Base-by-base conservation (phyloP, 495 filamentous ascomycete species). In the Paragyromitra xinjiangensis region DNA sequence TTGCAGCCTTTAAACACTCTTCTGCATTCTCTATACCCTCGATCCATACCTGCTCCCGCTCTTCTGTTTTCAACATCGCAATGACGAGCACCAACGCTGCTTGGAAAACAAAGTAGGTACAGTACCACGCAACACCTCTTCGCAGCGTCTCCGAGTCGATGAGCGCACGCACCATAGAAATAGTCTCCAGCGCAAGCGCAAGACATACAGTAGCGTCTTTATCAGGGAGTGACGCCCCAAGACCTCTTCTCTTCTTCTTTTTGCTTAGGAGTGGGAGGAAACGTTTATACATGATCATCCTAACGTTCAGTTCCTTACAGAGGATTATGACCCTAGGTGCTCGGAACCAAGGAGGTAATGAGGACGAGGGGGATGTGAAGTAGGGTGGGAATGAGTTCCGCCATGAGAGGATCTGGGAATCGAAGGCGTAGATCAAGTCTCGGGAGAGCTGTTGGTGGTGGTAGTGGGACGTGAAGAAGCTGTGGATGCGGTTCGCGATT, bases 101-200 rank as follows among this genome's bases (percentile, higher is more conserved):
- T 62, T 84, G 83, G 68, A 84, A 84, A n/a, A 81, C 71, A 67
- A 84, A 84, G 78, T 84, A 84, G 3, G 80, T 81, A 26, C 73
- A 82, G 42, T 84, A 84, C 83, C 83, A 83, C 12, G 74, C 79
- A 0, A 64, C 58, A 9, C 80, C 81, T 50, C 76, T 68, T 37
- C 77, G 64, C 6, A 80, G 59, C 51, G 64, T 77, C 45, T 78
- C 56, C 1, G 63, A 37, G 14, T 58, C 69, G 48, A 83, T 83
- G 64, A 82, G 84, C 9, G 29, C 66, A n/a, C 65, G 68, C 11
- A 84, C 81, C 2, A 58, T 63, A 9, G 26, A 40, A 3, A 84
- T 81, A 0, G 82, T 80, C 24, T 78, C 73, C 37, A 83, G 55
- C n/a, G 83, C 82, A 19, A 80, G 78, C 1, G 62, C 72, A 12